Evolutionary conservation across 2,329 filamentous ascomycete genomes (phyloP), one percentile per base, ranked within the genome.

Genomic region (Curvularia hawaiiensis): DNA sequence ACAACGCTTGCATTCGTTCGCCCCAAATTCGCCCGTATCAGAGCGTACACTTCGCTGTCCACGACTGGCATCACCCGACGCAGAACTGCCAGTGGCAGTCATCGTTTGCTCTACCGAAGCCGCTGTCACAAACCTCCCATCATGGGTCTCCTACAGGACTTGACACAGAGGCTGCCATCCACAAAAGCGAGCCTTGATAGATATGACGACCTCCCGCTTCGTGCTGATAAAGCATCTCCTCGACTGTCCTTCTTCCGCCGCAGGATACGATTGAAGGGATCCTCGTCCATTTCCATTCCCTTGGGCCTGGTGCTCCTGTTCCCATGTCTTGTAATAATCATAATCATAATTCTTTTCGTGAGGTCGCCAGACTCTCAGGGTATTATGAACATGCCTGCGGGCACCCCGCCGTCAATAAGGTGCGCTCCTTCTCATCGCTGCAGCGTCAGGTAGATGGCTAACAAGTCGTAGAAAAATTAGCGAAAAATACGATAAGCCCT

Each of bases 401-500:
- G 93, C 45, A 88, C 91, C 54, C 92, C 94, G 64, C 94, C 94
- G 40, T 87, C 90, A 48, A 96, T 97, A 79, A 88, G 93, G 92
- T 96, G 85, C 26, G 62, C 53, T n/a, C 5, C 26, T 10, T 40
- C 30, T 3, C 6, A 43, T 30, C 14, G 26, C 46, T 22, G 3
- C 46, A 39, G 14, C 8, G 24, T 22, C 28, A n/a, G 38, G 11
- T 9, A 41, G 16, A 40, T 26, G 9, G 46, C 66, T 73, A 61
- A 72, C 56, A 49, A 24, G 11, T 18, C 64, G 70, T 73, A 97
- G 93, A 68, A 94, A 92, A 86, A 99, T 99, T 70, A 97, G 90
- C 79, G 95, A 98, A 79, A 91, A 96, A 71, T 87, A 98, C 78
- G 95, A 99, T 79, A 97, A 96, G 79, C 92, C 97, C 50, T 99